Percentiles rank a stretch among this genome's conserved stretches.
These are phyloP conservation scores for Fennellomyces sp. DNA, from an alignment of 371 early-diverging fungal species.

Conservation along the genomic window DNA sequence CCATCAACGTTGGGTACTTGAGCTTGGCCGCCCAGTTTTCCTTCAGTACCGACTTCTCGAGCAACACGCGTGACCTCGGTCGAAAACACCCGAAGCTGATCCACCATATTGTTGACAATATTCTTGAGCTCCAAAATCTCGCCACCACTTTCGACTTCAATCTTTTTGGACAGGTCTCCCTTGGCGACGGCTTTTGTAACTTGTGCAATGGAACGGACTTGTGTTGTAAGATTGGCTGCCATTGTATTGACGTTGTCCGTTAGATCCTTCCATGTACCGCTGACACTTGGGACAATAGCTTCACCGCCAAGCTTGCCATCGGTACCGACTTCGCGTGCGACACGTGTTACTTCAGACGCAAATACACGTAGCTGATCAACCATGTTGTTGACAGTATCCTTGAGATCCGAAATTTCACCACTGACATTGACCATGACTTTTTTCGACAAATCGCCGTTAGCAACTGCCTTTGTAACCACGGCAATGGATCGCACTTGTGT, in stretches of 20 bases:
- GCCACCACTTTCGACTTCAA: slow-evolving; percentile 66
- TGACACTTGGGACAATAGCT: slow-evolving; percentile 45
- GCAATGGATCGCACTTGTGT: slow-evolving; percentile 56
- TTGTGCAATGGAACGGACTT: slow-evolving; percentile 57
- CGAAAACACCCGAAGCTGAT: slow-evolving; percentile 44
- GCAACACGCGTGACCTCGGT: slow-evolving; percentile 47
- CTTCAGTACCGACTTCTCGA: slow-evolving; percentile 54
- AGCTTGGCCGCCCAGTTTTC: slow-evolving; percentile 44
- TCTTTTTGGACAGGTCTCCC: slow-evolving; percentile 61
- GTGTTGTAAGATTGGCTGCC: slow-evolving; percentile 52
- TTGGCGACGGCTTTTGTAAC: slow-evolving; percentile 55
- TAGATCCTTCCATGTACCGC: slow-evolving; percentile 55
- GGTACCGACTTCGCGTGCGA: slow-evolving; percentile 52
- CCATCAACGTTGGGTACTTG: slow-evolving; percentile 47
- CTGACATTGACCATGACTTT: slow-evolving; percentile 59
- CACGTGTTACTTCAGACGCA: slow-evolving; percentile 46
- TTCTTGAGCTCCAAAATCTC: slow-evolving; percentile 69
- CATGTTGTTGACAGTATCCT: too few species aligned
- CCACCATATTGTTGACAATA: slow-evolving; percentile 64
- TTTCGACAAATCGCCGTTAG: slow-evolving; percentile 58
- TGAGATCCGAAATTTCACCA: slow-evolving; percentile 56
- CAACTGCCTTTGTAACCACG: slow-evolving; percentile 51
- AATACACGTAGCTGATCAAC: slow-evolving; percentile 41
- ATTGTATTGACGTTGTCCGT: slow-evolving; percentile 57
- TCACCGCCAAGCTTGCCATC: slow-evolving; percentile 51